Percentiles rank a stretch among this genome's conserved stretches.
Conservation (phyloP, 2,329 filamentous ascomycete genomes). For the Fusarium sp. region DNA sequence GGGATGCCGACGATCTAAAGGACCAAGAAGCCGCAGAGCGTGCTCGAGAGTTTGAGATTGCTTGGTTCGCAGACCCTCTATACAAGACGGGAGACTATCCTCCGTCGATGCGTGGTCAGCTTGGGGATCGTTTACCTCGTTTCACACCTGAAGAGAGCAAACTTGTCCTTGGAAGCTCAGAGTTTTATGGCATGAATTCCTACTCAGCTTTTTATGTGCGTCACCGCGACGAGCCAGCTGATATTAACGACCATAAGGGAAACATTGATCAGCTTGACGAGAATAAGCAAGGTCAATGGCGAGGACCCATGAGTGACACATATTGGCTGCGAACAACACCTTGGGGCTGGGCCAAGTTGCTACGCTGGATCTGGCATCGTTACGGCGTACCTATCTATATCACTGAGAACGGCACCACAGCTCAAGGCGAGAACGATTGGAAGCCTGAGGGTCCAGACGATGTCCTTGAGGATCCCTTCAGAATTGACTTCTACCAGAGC, state of each 20-base stretch:
- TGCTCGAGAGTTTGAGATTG: not conserved
- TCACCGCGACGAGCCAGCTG: not conserved
- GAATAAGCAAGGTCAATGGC: not conserved
- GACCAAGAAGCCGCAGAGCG: not conserved
- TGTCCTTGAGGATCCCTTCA: not conserved
- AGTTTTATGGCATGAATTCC: not conserved
- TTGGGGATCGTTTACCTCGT: not conserved
- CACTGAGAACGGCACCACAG: not conserved
- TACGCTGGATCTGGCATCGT: not conserved
- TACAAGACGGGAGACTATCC: not conserved
- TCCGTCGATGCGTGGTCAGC: not conserved
- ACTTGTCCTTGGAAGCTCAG: not conserved
- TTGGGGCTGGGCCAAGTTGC: not conserved
- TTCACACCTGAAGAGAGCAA: not conserved
- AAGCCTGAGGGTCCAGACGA: not conserved
- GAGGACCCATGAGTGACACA: not conserved
- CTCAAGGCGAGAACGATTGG: not conserved
- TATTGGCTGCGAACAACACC: not conserved
- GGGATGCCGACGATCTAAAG: not conserved
- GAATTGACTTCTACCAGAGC: not conserved
- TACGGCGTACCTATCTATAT: not conserved
- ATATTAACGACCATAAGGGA: not conserved
- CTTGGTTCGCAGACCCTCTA: not conserved
- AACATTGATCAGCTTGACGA: not conserved
- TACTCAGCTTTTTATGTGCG: not conserved